Conservation (phyloP, 441 rosid species). For the Populus hybrid region DNA sequence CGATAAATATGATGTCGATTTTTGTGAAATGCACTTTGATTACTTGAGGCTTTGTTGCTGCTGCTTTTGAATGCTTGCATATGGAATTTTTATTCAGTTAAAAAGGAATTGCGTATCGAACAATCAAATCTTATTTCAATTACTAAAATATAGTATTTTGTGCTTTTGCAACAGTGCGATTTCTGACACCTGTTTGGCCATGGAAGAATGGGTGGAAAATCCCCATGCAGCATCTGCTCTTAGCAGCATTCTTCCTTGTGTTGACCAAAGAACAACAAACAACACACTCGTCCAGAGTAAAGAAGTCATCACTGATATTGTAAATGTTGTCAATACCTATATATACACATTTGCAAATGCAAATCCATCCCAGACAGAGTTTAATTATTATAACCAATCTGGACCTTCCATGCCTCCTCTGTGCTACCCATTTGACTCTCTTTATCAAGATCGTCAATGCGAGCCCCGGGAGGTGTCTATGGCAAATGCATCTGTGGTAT, state of each 20-base stretch:
- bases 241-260: slow-evolving; percentile 88
- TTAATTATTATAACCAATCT: slow-evolving; percentile 67
- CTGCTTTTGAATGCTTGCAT: neutral
- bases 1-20: neutral
- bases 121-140: neutral
- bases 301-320: slow-evolving; percentile 77
- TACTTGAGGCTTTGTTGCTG: neutral
- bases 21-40: neutral
- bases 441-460: slow-evolving; percentile 61
- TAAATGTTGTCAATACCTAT: slow-evolving; percentile 70
- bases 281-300: slow-evolving; percentile 78
- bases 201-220: slow-evolving; percentile 92
- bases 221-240: slow-evolving; percentile 93
- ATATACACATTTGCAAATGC: slow-evolving; percentile 72
- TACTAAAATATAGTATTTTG: neutral
- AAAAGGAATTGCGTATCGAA: neutral
- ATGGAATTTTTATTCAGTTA: neutral
- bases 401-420: slow-evolving; percentile 91
- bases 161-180: slow-evolving; percentile 49
- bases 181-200: slow-evolving; percentile 83
- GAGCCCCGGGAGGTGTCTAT: slow-evolving; percentile 61
- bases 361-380: slow-evolving; percentile 53
- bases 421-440: slow-evolving; percentile 73
- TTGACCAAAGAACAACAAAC: slow-evolving; percentile 79
- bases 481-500: slow-evolving; percentile 76